A percentile compares a stretch with the other conserved stretches of the same genome.
Conservation (phyloP, 1,139 yeast genomes). For the Suzukiozyma palmioleophila region DNA sequence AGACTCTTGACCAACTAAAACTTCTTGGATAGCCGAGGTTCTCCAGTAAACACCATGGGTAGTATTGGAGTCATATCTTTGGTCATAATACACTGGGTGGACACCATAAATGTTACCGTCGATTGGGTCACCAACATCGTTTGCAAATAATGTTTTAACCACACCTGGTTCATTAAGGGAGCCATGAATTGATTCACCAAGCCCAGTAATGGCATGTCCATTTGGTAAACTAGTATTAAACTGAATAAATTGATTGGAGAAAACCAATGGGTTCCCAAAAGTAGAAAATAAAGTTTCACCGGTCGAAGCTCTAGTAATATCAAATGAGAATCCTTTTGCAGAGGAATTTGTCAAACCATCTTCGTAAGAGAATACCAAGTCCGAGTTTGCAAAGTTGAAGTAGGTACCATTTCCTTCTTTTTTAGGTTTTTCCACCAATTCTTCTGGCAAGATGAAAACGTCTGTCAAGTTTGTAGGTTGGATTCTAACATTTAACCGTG, state of each 20-base stretch:
- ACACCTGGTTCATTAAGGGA: constrained; percentile 22
- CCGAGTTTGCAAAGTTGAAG: constrained; percentile 13
- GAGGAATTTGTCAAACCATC: constrained; percentile 7
- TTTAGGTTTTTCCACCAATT: constrained; percentile 18
- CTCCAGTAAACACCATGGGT: constrained; percentile 23
- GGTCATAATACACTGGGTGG: constrained; percentile 21
- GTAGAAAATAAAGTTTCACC: constrained; percentile 63
- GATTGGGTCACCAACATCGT: constrained; percentile 19
- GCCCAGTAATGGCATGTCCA: constrained; percentile 23
- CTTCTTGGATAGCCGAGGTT: constrained; percentile 20
- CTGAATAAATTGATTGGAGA: constrained; percentile 27
- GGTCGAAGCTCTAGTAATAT: constrained; percentile 33
- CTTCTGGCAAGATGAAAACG: constrained; percentile 22
- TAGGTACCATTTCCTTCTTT: constrained; percentile 9
- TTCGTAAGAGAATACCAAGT: constrained; percentile 18
- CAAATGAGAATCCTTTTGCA: background rate
- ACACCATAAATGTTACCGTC: constrained; percentile 22
- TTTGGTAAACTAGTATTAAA: constrained; percentile 23
- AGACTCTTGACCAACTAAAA: constrained; percentile 16
- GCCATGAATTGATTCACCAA: constrained; percentile 29
- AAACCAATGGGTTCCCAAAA: constrained; percentile 25
- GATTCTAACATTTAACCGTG: constrained; percentile 22
- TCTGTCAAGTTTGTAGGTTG: constrained; percentile 20
- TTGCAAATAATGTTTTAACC: constrained; percentile 21
- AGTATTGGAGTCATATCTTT: constrained; percentile 15